Conservation (phyloP, 352 stramenopile species). For the Peronosclerospora sorghi region DNA sequence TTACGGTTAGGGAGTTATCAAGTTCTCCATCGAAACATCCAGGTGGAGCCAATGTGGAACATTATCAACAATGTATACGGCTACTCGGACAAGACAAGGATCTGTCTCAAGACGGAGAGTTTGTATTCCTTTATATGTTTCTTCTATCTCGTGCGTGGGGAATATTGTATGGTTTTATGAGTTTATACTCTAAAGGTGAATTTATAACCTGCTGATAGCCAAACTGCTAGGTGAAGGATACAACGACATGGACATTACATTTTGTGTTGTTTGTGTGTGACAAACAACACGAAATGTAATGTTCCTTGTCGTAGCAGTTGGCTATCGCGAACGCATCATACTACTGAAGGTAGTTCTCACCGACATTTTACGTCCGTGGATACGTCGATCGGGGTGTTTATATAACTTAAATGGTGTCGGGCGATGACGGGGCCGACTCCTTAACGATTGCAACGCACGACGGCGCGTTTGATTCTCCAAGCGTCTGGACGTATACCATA, state of each 20-base stretch:
- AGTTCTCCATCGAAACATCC: conserved; percentile 23
- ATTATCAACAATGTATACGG: conserved; percentile 48
- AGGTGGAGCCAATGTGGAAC: conserved; percentile 42
- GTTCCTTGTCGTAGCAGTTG: too few relatives aligned
- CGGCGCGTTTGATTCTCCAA: too few relatives aligned
- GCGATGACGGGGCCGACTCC: too few relatives aligned
- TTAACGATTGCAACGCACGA: too few relatives aligned
- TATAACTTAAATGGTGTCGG: too few relatives aligned
- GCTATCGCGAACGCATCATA: too few relatives aligned
- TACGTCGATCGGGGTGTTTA: too few relatives aligned
- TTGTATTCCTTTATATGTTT: conserved; percentile 27
- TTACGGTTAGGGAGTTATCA: conserved; percentile 24
- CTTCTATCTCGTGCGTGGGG: conserved; percentile 31
- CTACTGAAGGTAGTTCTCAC: background rate
- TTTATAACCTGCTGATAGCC: conserved; percentile 27
- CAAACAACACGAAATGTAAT: too few relatives aligned
- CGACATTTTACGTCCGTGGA: background rate
- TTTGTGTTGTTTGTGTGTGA: background rate
- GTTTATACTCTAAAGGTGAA: conserved; percentile 11
- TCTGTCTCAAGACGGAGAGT: conserved; percentile 37
- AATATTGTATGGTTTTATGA: conserved; percentile 14
- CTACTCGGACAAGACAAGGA: conserved; percentile 34
- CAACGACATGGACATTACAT: conserved; percentile 6
- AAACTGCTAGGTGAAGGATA: background rate
- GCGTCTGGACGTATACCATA: too few relatives aligned